phyloP scores from a whole-genome alignment of 31 red algal genomes.

The Odonthalia washingtoniensis region DNA sequence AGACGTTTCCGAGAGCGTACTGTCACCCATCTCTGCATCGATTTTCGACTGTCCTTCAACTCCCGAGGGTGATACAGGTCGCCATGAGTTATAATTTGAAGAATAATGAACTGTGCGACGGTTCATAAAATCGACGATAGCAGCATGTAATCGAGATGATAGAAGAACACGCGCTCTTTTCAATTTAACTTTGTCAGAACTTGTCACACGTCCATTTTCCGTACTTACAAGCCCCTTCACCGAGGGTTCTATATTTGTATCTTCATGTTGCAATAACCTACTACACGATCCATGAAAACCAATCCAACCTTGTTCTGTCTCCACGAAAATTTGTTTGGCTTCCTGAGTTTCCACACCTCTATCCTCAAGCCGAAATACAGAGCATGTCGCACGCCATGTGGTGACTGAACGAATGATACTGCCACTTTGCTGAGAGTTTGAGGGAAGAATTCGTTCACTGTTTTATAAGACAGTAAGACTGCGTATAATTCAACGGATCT shows the following conservation, averaged over 20 bases:
- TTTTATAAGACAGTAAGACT: slow-evolving; percentile 22
- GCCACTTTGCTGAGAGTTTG: no score
- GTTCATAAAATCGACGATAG: neutral
- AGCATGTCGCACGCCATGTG: slow-evolving; percentile 20
- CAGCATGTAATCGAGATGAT: neutral
- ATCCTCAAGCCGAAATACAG: slow-evolving; percentile 32
- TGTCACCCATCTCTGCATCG: no score
- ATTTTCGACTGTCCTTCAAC: no score
- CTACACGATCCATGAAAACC: neutral
- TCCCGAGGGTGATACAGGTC: neutral
- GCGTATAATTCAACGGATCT: slow-evolving; percentile 30
- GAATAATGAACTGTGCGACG: neutral
- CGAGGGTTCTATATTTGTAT: neutral
- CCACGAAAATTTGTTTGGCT: neutral
- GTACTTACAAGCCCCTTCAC: neutral
- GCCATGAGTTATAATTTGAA: neutral
- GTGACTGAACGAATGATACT: neutral
- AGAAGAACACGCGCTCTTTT: neutral
- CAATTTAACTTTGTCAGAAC: neutral
- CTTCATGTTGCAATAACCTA: neutral
- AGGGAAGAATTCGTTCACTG: slow-evolving; percentile 9
- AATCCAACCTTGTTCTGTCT: slow-evolving; percentile 7
- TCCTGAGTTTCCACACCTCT: slow-evolving; percentile 4
- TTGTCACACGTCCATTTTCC: neutral
- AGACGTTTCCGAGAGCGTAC: neutral